phyloP scores from a whole-genome alignment of 2,329 filamentous ascomycete species.

The Fusarium sublunatum region DNA sequence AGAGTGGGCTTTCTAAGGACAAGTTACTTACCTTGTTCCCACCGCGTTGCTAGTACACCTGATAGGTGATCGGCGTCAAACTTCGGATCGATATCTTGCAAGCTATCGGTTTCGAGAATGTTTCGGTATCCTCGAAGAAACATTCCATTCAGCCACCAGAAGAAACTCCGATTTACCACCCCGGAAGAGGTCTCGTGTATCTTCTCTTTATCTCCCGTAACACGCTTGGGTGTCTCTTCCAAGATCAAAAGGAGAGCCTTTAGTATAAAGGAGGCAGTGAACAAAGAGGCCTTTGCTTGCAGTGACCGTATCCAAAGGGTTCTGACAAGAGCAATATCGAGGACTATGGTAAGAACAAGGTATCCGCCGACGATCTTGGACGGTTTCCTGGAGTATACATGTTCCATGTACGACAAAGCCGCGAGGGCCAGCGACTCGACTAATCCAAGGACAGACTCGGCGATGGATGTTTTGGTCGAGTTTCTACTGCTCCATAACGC shows the following conservation, averaged over 20 bases:
- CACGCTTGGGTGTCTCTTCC: slow-evolving; percentile 50
- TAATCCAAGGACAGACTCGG: slow-evolving; percentile 45
- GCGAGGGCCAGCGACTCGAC: slow-evolving; percentile 45
- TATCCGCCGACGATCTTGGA: slow-evolving; percentile 50
- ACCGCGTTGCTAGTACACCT: slow-evolving; percentile 33
- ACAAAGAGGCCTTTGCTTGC: slow-evolving; percentile 43
- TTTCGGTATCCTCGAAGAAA: slow-evolving; percentile 44
- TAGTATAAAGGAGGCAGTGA: slow-evolving; percentile 41
- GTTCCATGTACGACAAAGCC: slow-evolving; percentile 50
- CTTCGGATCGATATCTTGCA: slow-evolving; percentile 47
- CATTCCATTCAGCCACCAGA: slow-evolving; percentile 53
- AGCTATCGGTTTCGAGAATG: slow-evolving; percentile 41
- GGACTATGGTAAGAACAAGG: slow-evolving; percentile 48
- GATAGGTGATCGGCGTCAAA: slow-evolving; percentile 42
- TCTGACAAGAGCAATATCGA: slow-evolving; percentile 50
- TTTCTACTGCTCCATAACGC: slow-evolving; percentile 45
- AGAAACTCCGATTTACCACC: slow-evolving; percentile 50
- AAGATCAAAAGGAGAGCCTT: slow-evolving; percentile 48
- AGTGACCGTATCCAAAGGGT: slow-evolving; percentile 51
- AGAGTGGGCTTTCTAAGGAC: fast-evolving
- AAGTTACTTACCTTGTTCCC: slow-evolving; percentile 34
- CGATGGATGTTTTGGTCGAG: slow-evolving; percentile 45
- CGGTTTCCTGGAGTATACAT: slow-evolving; percentile 48
- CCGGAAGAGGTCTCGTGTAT: slow-evolving; percentile 50
- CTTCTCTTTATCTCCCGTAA: slow-evolving; percentile 33